Evolutionary conservation across 306 rosid species (phyloP).

Genomic region (Betula pendula): DNA sequence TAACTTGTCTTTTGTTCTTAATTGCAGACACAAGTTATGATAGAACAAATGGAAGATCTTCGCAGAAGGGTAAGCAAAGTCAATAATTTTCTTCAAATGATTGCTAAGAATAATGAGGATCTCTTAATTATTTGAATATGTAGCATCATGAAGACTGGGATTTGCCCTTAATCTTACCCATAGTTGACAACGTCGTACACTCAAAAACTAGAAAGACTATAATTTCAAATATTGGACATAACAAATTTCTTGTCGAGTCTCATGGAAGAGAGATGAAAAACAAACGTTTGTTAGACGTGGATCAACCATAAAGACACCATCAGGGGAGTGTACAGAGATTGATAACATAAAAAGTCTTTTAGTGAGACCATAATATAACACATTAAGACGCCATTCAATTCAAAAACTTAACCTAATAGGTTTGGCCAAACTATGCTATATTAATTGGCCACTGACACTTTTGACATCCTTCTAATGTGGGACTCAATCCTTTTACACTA

Average conservation of each 20-base stretch:
- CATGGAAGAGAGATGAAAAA: neutral
- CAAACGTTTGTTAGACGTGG: neutral
- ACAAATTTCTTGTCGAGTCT: neutral
- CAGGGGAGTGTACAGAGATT: too few species aligned
- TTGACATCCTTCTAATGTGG: too few species aligned
- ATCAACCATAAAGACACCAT: neutral
- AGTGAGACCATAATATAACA: too few species aligned
- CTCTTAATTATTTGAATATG: neutral
- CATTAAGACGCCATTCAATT: too few species aligned
- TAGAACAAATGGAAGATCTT: constrained; percentile 80
- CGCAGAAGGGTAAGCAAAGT: constrained; percentile 53
- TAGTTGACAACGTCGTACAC: neutral
- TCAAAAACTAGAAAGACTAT: neutral
- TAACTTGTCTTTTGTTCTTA: neutral
- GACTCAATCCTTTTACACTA: too few species aligned
- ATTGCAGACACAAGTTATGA: constrained; percentile 76
- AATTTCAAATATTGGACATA: neutral
- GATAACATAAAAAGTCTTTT: too few species aligned
- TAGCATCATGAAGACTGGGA: neutral
- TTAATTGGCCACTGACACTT: too few species aligned
- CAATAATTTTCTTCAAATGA: neutral
- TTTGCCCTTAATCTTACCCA: neutral
- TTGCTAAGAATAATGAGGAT: neutral
- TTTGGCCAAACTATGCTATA: too few species aligned
- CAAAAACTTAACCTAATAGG: too few species aligned